Percentiles rank a stretch among this genome's conserved stretches.
These are phyloP conservation scores for Yamadazyma triangularis DNA, from an alignment of 1,139 yeast genomes.

Conservation along the genomic window DNA sequence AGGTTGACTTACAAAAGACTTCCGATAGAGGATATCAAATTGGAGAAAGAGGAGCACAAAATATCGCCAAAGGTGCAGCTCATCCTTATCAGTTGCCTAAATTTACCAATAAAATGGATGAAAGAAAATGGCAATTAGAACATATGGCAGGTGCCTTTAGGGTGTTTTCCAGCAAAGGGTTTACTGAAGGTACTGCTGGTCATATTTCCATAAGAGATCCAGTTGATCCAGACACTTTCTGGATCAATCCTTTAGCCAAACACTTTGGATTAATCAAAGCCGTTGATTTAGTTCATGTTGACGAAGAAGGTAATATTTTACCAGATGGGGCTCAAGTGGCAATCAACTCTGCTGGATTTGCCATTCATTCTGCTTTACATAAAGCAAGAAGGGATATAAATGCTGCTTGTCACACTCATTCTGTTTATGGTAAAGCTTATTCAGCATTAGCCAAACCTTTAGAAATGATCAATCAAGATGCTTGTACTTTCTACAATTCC, in stretches of 20 bases:
- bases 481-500: constrained; percentile 58
- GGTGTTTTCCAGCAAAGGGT: constrained; percentile 69
- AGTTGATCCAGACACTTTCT: constrained; percentile 62
- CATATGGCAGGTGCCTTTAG: constrained; percentile 85
- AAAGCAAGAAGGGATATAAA: constrained; percentile 72
- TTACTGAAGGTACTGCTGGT: constrained; percentile 75
- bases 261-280: constrained; percentile 70
- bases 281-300: constrained; percentile 72
- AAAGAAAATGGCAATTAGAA: constrained; percentile 61
- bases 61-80: constrained; percentile 44
- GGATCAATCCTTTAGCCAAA: constrained; percentile 75
- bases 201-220: constrained; percentile 81
- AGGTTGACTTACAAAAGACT: background rate
- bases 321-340: constrained; percentile 62
- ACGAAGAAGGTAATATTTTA: constrained; percentile 63
- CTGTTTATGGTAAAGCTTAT: constrained; percentile 71
- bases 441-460: constrained; percentile 66
- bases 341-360: constrained; percentile 77
- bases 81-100: constrained; percentile 50
- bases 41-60: constrained; percentile 58
- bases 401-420: constrained; percentile 83
- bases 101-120: constrained; percentile 44
- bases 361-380: constrained; percentile 74
- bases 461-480: constrained; percentile 81
- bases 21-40: constrained; percentile 40